phyloP scores from a whole-genome alignment of 139 green algal species.

The Nannochloris sp. region DNA sequence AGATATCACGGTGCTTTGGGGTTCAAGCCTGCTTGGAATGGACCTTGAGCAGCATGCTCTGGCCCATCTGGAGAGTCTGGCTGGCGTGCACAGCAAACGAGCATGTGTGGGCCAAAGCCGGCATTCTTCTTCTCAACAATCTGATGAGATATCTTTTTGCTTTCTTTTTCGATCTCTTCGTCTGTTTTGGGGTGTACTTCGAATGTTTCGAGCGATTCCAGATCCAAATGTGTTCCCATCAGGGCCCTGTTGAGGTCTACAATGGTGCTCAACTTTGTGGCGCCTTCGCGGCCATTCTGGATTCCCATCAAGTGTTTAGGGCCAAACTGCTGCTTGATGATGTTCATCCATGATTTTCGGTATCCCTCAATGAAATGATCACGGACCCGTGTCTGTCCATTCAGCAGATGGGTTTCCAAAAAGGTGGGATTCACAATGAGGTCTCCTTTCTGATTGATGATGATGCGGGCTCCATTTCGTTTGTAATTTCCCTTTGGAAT shows the following conservation, averaged over 20 bases:
- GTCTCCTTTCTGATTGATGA: constrained; percentile 36
- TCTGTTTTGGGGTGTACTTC: background rate
- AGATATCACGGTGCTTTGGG: background rate
- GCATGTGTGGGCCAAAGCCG: too few species aligned
- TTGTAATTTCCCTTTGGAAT: constrained; percentile 40
- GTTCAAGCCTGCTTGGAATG: too few species aligned
- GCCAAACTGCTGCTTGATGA: constrained; percentile 16
- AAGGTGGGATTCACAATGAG: constrained; percentile 31
- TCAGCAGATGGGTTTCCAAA: constrained; percentile 21
- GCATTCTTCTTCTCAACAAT: too few species aligned
- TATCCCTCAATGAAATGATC: constrained; percentile 14
- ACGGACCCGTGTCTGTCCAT: background rate
- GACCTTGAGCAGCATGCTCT: too few species aligned
- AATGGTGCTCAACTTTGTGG: background rate
- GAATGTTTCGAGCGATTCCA: background rate
- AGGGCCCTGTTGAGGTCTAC: constrained; percentile 5
- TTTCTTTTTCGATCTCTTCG: constrained; percentile 6
- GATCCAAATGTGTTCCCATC: background rate
- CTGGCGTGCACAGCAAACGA: too few species aligned
- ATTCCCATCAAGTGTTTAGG: background rate
- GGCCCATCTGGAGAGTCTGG: too few species aligned
- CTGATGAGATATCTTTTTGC: too few species aligned
- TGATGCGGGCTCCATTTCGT: constrained; percentile 34
- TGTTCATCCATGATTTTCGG: background rate
- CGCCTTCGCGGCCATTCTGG: constrained; percentile 5